Conservation (phyloP, 1,284 basidiomycete genomes). For the Singerocomus rubriflavus region DNA sequence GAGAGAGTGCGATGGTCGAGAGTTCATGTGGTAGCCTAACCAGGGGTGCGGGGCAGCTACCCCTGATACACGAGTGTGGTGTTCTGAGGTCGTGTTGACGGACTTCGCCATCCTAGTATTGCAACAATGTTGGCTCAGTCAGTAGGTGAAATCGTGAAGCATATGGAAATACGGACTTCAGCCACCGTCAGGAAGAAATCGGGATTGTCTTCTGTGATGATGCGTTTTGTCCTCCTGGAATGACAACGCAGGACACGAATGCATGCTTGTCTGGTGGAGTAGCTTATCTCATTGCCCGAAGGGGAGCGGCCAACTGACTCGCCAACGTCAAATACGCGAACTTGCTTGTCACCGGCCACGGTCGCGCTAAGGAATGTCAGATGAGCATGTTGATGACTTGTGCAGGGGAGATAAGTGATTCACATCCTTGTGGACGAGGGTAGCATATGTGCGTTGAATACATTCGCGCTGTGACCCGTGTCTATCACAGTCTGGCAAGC, state of each 20-base stretch:
- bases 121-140: constrained; percentile 4
- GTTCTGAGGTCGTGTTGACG: constrained; percentile 86
- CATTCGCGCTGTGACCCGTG: constrained; percentile 84
- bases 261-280: constrained; percentile 44
- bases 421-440: constrained; percentile 70
- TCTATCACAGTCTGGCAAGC: constrained; percentile 59
- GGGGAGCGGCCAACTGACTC: constrained; percentile 41
- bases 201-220: constrained; percentile 81
- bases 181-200: constrained; percentile 83
- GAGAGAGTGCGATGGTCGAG: constrained; percentile 64
- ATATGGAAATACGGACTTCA: constrained; percentile 51
- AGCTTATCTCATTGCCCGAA: constrained; percentile 37
- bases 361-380: constrained; percentile 49
- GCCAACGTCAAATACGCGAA: constrained; percentile 80
- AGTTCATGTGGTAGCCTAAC: constrained; percentile 58
- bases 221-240: constrained; percentile 67
- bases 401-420: constrained; percentile 22
- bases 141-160: not conserved
- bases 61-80: constrained; percentile 55
- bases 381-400: constrained; percentile 6
- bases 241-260: constrained; percentile 69
- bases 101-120: constrained; percentile 58
- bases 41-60: constrained; percentile 65
- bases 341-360: constrained; percentile 76
- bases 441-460: constrained; percentile 85